Base-by-base conservation (phyloP, 129 eudicot genomes). In the Centrapalus pauciflorus region DNA sequence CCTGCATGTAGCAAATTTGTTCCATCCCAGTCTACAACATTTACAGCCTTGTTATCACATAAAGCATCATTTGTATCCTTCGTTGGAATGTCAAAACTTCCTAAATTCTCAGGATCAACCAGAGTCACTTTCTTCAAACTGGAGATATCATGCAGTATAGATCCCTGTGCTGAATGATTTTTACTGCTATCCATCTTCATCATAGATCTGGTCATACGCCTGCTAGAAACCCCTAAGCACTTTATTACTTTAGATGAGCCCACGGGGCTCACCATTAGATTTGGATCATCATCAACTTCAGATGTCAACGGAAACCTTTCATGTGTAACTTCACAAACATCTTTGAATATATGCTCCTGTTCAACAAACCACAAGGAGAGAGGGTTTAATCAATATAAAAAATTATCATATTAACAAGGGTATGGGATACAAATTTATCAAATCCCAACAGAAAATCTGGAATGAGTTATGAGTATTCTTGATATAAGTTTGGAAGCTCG, bases 161-260 rank as follows among this genome's bases (percentile, higher is more conserved):
- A 61, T 61, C 49, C 51, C 8, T 11, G n/a, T 4, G 23, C 5
- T 68, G 55, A 50, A 34, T 13, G 26, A 23, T 38, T 35, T 50
- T 62, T 51, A 61, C 62, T 24, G 69, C 5, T 10, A 33, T 5
- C 69, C 56, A 27, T 28, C 54, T 35, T 72, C n/a, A 51, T 20
- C 70, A 62, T 50, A 63, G 77, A 72, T 72, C 77, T 51, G n/a
- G 77, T 62, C 63, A 62, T 20, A 27, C 64, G 70, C 56, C 77
- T 62, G 62, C 70, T 50, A 17, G 77, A 35, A 37, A 50, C 64
- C 38, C 62, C 24, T 5, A 37, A 61, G 50, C 55, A 1, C 55
- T 51, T 72, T 3, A 41, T 33, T 34, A 5, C 41, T 50, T 32
- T 62, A 25, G 21, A 37, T 35, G 62, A 72, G 32, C 17, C 46